Base-by-base conservation (phyloP, 257 asterid genomes). In the Solanum bulbocastanum region DNA sequence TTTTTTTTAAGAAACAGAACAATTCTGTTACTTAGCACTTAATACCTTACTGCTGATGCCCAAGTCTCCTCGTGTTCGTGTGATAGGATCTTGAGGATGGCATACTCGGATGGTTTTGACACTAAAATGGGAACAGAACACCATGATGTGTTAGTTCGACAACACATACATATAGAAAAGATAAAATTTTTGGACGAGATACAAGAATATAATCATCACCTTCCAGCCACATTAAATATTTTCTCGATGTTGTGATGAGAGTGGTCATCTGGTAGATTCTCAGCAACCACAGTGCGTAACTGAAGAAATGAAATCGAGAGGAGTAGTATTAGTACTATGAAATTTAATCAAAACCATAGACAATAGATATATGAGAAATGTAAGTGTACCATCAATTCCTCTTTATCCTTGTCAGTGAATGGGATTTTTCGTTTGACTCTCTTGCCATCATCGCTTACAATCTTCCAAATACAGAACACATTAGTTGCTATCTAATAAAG, bases 181-280 rank as follows among this genome's bases (percentile, higher is more conserved):
- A 74, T 44, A 46, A 27, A 42, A 25, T 46, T 16, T 16, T 27
- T 27, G 10, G 10, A 46, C 2, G 22, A 81, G 66, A 81, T 81
- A 23, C 6, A 46, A 69, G 36, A n/a, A 82, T 10, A 88, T 16
- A 76, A 97, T 16, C 78, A 97, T 20, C 84, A 97, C 99, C 93
- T 90, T 89, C 99, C 99, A 49, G 95, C 98, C 66, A 95, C 97
- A 78, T 94, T 94, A 86, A 97, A 96, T 86, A 97, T 92, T 90
- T 94, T 97, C 93, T 96, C 98, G 14, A 96, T 94, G 89, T 97
- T 97, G 91, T 95, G 99, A 90, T 97, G 99, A 9, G 99, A 97
- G 89, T 97, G 99, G 92, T 97, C 99, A 56, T 96, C 97, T 0
- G 99, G 99, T 60, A 97, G 94, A 90, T 97, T 95, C 83, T 96